phyloP scores from a whole-genome alignment of 352 stramenopile species.

The Globisporangium acanthophoron region DNA sequence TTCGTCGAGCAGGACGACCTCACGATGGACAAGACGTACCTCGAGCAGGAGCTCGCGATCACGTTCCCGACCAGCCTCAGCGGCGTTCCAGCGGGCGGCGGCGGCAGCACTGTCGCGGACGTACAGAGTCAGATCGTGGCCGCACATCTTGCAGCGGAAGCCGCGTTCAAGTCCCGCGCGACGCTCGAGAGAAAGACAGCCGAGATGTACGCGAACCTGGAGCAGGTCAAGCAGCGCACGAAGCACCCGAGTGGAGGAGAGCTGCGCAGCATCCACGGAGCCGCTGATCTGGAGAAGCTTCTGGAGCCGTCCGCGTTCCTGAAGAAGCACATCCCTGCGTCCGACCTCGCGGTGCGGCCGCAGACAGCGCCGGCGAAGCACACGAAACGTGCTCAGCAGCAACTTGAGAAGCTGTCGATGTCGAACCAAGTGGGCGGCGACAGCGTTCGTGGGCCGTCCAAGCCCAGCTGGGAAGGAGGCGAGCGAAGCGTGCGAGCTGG shows the following conservation, averaged over 20 bases:
- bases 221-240: slow-evolving; percentile 11
- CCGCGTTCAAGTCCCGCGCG: slow-evolving; percentile 28
- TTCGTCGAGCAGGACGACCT: slow-evolving; percentile 42
- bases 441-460: neutral
- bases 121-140: slow-evolving; percentile 37
- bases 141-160: slow-evolving; percentile 32
- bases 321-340: slow-evolving; percentile 34
- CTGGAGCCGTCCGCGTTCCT: slow-evolving; percentile 48
- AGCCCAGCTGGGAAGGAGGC: too few species aligned
- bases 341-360: slow-evolving; percentile 25
- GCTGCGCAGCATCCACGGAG: neutral
- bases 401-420: slow-evolving; percentile 1
- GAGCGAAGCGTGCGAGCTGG: too few species aligned
- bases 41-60: slow-evolving; percentile 52
- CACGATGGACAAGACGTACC: slow-evolving; percentile 53
- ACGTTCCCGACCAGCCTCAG: slow-evolving; percentile 22
- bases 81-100: neutral
- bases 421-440: slow-evolving; percentile 5
- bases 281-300: slow-evolving; percentile 7
- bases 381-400: neutral
- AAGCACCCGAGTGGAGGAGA: neutral
- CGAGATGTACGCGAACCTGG: slow-evolving; percentile 56
- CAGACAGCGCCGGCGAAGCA: slow-evolving; percentile 32
- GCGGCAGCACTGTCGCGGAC: slow-evolving; percentile 16
- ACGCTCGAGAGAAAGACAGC: slow-evolving; percentile 39